Evolutionary conservation across 495 filamentous ascomycete genomes (phyloP), one percentile per base, ranked within the genome.

Genomic region (Tuber magnatum): DNA sequence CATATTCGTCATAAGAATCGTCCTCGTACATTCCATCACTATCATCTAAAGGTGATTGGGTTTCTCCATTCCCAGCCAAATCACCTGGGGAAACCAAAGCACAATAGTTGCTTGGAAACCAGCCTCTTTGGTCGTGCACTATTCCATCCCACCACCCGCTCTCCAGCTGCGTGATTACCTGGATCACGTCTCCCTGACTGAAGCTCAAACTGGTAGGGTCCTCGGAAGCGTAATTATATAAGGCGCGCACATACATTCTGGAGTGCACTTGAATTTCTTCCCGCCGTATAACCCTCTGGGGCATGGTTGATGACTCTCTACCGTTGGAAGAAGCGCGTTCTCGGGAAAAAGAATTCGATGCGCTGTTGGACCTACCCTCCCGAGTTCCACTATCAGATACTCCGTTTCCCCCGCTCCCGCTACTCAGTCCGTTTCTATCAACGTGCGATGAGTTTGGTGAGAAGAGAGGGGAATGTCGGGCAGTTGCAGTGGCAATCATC

Each of bases 131-230:
- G 69, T 92, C 93, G 76, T 94, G 91, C 82, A 98, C 94, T 56
- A 98, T 92, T 16, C 95, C 95, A 85, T 99, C 95, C 95, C 95
- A 99, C 95, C 95, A 99, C 14, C 95, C 95, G 77, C 94, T 98
- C 81, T 97, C 96, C 65, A 99, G 87, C 84, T 97, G 94, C 74
- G 97, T 99, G 75, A 99, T 91, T 80, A 99, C 95, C 85, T 97
- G 94, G 76, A 99, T 98, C 74, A 97, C 90, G 82, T 98, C 95
- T 76, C 96, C 96, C 80, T 94, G 91, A 75, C 90, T 92, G 83
- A 99, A 98, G 85, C 94, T 97, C 80, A 99, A 86, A 85, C 94
- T 97, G 56, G 95, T 97, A 78, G 92, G 90, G 85, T 99, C 95
- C 84, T 98, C 94, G 76, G 96, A 93, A 82, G 96, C 92, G 84